Base-by-base conservation (phyloP, 345 rosid species). In the Eucalyptus erythrocorys region DNA sequence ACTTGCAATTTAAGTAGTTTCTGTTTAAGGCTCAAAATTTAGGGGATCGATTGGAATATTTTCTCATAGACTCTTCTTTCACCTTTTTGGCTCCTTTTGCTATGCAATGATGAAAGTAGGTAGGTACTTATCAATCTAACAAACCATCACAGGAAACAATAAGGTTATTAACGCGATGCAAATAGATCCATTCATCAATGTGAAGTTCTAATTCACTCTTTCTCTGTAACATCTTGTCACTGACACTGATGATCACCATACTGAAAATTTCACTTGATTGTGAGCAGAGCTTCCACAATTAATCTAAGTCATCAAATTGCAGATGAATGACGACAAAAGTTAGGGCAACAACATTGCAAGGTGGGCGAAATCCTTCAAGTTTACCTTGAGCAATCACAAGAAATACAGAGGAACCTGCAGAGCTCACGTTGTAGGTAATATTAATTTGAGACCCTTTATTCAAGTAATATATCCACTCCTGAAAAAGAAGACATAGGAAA, bases 371-470 rank as follows among this genome's bases (percentile, higher is more conserved):
- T 37, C 42, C 43, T 76, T 76, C 27, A 7, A 55, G 51, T 86
- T 51, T 95, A 98, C 99, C 99, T 95, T 98, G 93, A 61, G 99
- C 99, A 90, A 98, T 91, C 85, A 97, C 90, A 86, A 98, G 96
- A 86, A 93, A 95, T 55, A 96, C 89, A 68, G 97, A 94, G 76
- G 98, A 94, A 89, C 92, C 88, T 7, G 89, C 42, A 86, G 95
- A 92, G 89, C 91, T 95, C 90, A 97, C 93, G 16, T 82, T 90
- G 91, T 96, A 97, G 45, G 96, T 92, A 87, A 98, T 94, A 89
- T 94, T 95, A 26, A 98, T 89, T 53, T 95, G 95, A 87, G 99
- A 97, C 24, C 99, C 98, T 90, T 91, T 89, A 88, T 98, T 97
- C 88, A 98, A 93, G 91, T 90, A 94, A 92, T 93, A 93, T 89